Conservation (phyloP, 2,329 filamentous ascomycete species). For the Hypoxylon sp. region DNA sequence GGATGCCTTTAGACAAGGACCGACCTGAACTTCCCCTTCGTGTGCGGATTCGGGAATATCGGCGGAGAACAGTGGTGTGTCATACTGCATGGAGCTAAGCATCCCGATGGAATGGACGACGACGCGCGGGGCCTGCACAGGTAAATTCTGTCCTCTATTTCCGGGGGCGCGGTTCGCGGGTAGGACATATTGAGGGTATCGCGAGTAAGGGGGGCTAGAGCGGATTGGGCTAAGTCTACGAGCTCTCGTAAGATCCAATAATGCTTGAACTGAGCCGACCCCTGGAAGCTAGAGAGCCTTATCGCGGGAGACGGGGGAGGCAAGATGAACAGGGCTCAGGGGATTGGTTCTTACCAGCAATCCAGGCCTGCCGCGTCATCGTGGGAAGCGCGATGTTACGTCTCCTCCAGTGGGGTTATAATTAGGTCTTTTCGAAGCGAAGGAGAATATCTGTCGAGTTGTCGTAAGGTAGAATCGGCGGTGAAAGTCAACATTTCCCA, state of each 20-base stretch:
- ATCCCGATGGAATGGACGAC: neutral
- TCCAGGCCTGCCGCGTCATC: conserved; percentile 35
- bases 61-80: neutral
- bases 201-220: neutral
- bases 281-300: conserved; percentile 2
- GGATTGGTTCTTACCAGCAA: conserved; percentile 15
- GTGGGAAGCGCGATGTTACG: conserved; percentile 24
- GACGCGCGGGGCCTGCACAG: neutral
- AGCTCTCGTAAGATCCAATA: neutral
- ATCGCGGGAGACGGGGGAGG: conserved; percentile 3
- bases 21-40: neutral
- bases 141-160: neutral
- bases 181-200: neutral
- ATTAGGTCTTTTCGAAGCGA: conserved; percentile 16
- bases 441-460: neutral
- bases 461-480: neutral
- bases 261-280: neutral
- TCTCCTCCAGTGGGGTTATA: conserved; percentile 17
- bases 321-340: conserved; percentile 6
- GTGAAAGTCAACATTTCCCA: conserved; percentile 3
- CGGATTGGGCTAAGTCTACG: neutral
- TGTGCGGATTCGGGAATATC: neutral
- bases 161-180: neutral
- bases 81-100: neutral
- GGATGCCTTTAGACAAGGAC: neutral